A percentile compares a stretch with the other conserved stretches of the same genome.
These are phyloP conservation scores for Cryptococcus deneoformans DNA, from an alignment of 1,284 basidiomycete species.

Conservation along the genomic window DNA sequence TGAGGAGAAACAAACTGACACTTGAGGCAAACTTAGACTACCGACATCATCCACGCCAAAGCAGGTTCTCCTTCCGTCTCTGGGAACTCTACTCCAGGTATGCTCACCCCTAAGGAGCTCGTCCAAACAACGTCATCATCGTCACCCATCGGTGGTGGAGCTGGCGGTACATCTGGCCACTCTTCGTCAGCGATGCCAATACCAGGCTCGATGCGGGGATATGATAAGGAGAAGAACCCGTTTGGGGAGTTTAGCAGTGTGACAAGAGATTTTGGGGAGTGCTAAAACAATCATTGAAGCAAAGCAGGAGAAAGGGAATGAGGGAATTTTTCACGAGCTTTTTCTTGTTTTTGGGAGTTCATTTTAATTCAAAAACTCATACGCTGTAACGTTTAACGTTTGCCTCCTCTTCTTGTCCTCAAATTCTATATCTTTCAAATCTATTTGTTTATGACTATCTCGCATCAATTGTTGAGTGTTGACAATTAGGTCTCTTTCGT, in stretches of 20 bases:
- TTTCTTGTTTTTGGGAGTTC: neutral
- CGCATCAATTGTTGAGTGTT: too few relatives aligned
- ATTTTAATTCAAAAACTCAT: neutral
- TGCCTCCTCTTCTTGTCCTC: too few relatives aligned
- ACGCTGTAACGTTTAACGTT: too few relatives aligned
- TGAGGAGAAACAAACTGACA: neutral
- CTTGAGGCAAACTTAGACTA: neutral
- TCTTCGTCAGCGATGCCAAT: too few relatives aligned
- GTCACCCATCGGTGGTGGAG: constrained; percentile 8
- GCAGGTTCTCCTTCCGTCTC: constrained; percentile 45
- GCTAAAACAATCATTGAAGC: constrained; percentile 3
- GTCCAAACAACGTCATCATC: neutral
- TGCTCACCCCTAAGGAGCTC: constrained; percentile 50
- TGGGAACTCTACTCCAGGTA: constrained; percentile 54
- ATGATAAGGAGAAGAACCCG: constrained; percentile 56
- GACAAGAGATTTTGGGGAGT: constrained; percentile 61
- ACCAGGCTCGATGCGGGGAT: constrained; percentile 13
- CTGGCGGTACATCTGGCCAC: neutral
- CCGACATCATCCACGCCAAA: constrained; percentile 45
- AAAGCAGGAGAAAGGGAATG: neutral
- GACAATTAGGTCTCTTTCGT: too few relatives aligned
- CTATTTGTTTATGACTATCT: too few relatives aligned
- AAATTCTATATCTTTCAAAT: too few relatives aligned
- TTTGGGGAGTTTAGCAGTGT: constrained; percentile 84
- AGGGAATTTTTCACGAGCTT: neutral